Base-by-base conservation (phyloP, 495 filamentous ascomycete species). In the Cairneyella variabilis region DNA sequence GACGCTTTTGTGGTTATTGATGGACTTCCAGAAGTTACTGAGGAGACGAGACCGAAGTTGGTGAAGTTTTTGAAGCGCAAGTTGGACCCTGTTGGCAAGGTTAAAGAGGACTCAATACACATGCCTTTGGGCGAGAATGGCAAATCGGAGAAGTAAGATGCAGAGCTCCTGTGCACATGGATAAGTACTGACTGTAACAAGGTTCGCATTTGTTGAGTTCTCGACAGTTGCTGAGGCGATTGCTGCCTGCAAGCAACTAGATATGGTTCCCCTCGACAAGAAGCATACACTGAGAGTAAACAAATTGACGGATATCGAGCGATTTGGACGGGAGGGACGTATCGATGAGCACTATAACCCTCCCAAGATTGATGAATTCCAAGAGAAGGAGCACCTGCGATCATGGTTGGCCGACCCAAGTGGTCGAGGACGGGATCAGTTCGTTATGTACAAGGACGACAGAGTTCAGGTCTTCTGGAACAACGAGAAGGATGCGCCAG, bases 391-490 rank as follows among this genome's bases (percentile, higher is more conserved):
- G 70, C 95, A 98, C 69, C 77, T 98, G 54, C 83, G 93, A 59
- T 96, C 85, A 62, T 98, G 91, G 84, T 74, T 98, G 56, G 83
- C 83, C 30, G 93, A 98, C 67, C 72, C 82, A 48, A 87, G 83
- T 56, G 90, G 84, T 43, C 89, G 93, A 22, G 90, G 88, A 61
- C 84, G 93, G 22, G 93, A 98, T 69, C 91, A 98, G 69, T 90
- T 97, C 60, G 86, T 86, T 61, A 90, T 97, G 77, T 96, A 84
- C 78, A 83, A 88, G 34, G 83, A 82, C 53, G 93, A 97, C 38
- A 83, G 84, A 51, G 93, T 98, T 16, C 91, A 90, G 40, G 88
- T 98, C 0, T 96, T 89, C 76, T 97, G 91, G 92, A 97, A 97
- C 73, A 93, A 90, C 79, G 92, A 95, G 74, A 89, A 83, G 70